A percentile compares a stretch with the other conserved stretches of the same genome.
These are phyloP conservation scores for Chionographis japonica DNA, from an alignment of 106 monocot genomes.

Conservation along the genomic window DNA sequence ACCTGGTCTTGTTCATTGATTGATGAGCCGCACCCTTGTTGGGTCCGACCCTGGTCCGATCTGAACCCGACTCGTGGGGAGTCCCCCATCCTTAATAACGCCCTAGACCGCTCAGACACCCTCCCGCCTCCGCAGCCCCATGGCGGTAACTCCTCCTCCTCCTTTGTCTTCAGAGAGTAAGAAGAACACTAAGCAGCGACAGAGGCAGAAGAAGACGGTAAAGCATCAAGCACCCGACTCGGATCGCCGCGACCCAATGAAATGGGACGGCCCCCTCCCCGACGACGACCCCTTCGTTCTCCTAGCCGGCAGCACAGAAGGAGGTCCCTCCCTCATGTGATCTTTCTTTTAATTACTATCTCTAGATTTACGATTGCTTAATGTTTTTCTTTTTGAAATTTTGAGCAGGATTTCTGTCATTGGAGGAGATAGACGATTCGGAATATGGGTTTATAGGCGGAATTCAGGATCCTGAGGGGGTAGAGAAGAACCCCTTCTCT, in stretches of 20 bases:
- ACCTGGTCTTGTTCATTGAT: too few relatives aligned
- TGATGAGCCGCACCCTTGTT: too few relatives aligned
- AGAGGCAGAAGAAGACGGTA: slow-evolving; percentile 5
- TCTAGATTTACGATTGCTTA: background rate
- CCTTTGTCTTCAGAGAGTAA: too few relatives aligned
- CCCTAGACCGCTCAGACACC: too few relatives aligned
- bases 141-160: too few relatives aligned
- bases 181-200: too few relatives aligned
- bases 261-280: slow-evolving; percentile 37
- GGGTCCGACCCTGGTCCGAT: too few relatives aligned
- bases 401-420: slow-evolving; percentile 61
- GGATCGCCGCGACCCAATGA: slow-evolving; percentile 15
- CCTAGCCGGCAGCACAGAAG: slow-evolving; percentile 54
- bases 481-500: background rate
- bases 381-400: background rate
- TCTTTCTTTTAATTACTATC: background rate
- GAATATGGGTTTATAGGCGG: slow-evolving; percentile 55
- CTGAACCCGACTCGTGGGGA: too few relatives aligned
- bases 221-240: background rate
- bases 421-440: slow-evolving; percentile 89
- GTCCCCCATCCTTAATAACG: too few relatives aligned
- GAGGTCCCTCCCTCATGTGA: slow-evolving; percentile 27
- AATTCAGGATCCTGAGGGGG: slow-evolving; percentile 2
- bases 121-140: too few relatives aligned
- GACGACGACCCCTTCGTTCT: slow-evolving; percentile 46